phyloP scores from a whole-genome alignment of 306 rosid species.

The Hippophae gyantsensis region DNA sequence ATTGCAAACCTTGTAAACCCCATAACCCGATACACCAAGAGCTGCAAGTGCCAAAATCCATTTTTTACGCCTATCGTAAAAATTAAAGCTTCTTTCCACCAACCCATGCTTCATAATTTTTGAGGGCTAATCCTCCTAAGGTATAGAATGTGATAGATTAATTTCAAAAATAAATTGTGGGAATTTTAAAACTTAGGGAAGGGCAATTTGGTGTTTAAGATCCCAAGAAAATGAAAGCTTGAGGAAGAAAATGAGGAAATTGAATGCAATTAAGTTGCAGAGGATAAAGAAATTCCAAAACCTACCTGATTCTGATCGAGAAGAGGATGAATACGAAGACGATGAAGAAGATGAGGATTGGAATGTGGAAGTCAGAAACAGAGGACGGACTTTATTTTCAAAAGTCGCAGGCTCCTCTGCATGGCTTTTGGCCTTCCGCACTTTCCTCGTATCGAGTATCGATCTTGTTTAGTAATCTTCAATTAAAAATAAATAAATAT shows the following conservation, averaged over 20 bases:
- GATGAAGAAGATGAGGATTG: too few relatives aligned
- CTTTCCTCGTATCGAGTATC: too few relatives aligned
- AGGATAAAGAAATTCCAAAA: not conserved
- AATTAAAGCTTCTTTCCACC: constrained; percentile 31
- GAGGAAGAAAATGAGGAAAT: not conserved
- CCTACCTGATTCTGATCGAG: not conserved
- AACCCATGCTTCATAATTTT: constrained; percentile 48
- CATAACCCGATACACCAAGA: constrained; percentile 62
- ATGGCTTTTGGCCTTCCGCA: too few relatives aligned
- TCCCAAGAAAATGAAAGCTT: not conserved
- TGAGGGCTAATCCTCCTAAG: too few relatives aligned
- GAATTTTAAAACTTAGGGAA: not conserved
- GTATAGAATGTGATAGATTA: too few relatives aligned
- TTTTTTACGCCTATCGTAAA: constrained; percentile 34
- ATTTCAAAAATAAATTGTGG: not conserved
- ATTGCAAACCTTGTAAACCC: constrained; percentile 54
- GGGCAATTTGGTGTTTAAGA: not conserved
- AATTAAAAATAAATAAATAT: too few relatives aligned
- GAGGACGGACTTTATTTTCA: too few relatives aligned
- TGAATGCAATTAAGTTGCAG: not conserved
- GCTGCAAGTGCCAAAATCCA: constrained; percentile 48
- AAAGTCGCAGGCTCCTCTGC: too few relatives aligned
- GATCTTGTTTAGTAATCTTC: too few relatives aligned
- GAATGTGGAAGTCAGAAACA: too few relatives aligned
- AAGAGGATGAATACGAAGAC: not conserved